phyloP scores from a whole-genome alignment of 768 basidiomycete genomes.

The Tricholoma saponaceum region DNA sequence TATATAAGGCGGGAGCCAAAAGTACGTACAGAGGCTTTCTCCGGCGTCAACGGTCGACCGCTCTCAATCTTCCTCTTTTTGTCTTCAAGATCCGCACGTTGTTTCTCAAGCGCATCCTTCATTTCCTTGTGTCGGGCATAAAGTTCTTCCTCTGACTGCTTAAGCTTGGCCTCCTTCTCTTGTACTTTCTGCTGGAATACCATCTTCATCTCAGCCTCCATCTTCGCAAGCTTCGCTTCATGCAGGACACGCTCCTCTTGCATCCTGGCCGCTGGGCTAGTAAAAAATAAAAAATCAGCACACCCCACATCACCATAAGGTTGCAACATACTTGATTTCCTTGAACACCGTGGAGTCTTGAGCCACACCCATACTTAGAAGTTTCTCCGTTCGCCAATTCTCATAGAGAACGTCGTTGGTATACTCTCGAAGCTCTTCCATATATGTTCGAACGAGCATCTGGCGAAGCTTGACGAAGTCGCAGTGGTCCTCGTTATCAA shows the following conservation, averaged over 20 bases:
- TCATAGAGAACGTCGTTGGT: slow-evolving; percentile 96
- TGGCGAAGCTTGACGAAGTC: slow-evolving; percentile 99
- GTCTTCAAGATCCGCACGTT: slow-evolving; percentile 92
- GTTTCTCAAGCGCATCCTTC: slow-evolving; percentile 99
- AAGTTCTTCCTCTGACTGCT: slow-evolving; percentile 98
- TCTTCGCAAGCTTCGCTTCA: slow-evolving; percentile 97
- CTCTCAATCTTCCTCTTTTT: slow-evolving; percentile 96
- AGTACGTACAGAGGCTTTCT: slow-evolving; percentile 74
- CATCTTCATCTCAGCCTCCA: slow-evolving; percentile 99
- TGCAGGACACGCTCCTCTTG: slow-evolving; percentile 96
- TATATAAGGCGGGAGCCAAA: slow-evolving; percentile 9
- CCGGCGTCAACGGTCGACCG: slow-evolving; percentile 92
- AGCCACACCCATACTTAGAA: slow-evolving; percentile 95
- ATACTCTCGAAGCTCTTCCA: slow-evolving; percentile 98
- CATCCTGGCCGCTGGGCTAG: slow-evolving; percentile 90
- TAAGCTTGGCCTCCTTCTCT: slow-evolving; percentile 98
- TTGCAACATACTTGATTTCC: slow-evolving; percentile 86
- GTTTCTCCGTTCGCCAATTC: slow-evolving; percentile 96
- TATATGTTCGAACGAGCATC: slow-evolving; percentile 98
- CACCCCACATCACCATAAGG: not conserved
- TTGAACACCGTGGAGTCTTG: slow-evolving; percentile 98
- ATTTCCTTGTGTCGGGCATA: slow-evolving; percentile 99
- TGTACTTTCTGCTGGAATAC: slow-evolving; percentile 99
- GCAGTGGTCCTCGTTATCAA: slow-evolving; percentile 98
- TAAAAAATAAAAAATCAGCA: slow-evolving; percentile 13